A percentile compares a stretch with the other conserved stretches of the same genome.
Conservation (phyloP, 116 monocot species). For the Dioscorea cayenensis region DNA sequence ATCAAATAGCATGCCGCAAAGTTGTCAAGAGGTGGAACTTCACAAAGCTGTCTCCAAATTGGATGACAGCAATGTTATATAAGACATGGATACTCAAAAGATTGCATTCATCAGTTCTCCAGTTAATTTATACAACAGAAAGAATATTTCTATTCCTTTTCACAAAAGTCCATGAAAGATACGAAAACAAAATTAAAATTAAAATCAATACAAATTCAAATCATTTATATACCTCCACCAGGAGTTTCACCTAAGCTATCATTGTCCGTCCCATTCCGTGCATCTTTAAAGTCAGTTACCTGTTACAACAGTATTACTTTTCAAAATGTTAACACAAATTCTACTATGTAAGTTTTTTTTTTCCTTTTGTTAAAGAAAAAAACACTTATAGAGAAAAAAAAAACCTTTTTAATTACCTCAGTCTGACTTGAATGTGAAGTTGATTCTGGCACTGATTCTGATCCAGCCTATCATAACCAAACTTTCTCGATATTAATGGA, state of each 20-base stretch:
- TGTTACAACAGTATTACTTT: neutral
- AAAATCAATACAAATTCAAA: neutral
- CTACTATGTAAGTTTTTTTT: too few species aligned
- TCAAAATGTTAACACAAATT: neutral
- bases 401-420: neutral
- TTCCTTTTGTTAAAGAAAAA: neutral
- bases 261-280: conserved; percentile 1
- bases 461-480: conserved; percentile 7
- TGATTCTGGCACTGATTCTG: conserved; percentile 3
- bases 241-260: neutral
- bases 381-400: neutral
- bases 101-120: neutral
- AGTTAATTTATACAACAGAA: neutral
- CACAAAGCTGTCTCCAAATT: too few species aligned
- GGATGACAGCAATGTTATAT: too few species aligned
- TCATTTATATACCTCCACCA: neutral
- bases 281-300: conserved; percentile 6
- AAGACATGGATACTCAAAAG: neutral
- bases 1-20: too few species aligned
- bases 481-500: too few species aligned
- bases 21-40: too few species aligned
- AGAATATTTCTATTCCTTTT: too few species aligned
- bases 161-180: too few species aligned
- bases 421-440: neutral
- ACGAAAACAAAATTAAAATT: too few species aligned